phyloP scores from a whole-genome alignment of 148 eudicot species.

The Drosera capensis region DNA sequence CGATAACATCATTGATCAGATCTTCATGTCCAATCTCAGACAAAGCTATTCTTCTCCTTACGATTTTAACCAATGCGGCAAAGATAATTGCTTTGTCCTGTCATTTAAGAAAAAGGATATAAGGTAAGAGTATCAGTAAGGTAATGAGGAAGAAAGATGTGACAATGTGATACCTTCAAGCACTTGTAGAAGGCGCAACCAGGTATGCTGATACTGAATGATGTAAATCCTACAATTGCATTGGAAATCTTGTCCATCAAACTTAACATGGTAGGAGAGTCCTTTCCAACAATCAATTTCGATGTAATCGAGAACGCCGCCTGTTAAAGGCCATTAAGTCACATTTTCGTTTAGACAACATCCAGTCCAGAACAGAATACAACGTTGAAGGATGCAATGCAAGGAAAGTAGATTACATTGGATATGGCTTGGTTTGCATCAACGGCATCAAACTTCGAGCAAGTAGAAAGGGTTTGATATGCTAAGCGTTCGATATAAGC shows the following conservation, averaged over 20 bases:
- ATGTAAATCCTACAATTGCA: constrained; percentile 22
- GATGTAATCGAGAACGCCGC: too few species aligned
- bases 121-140: neutral
- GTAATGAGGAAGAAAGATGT: neutral
- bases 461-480: constrained; percentile 6
- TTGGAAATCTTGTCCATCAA: constrained; percentile 18
- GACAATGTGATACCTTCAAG: constrained; percentile 16
- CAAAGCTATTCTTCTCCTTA: constrained; percentile 9
- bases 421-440: constrained; percentile 16
- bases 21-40: constrained; percentile 10
- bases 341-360: too few species aligned
- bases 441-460: constrained; percentile 14
- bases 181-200: constrained; percentile 26
- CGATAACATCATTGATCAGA: constrained; percentile 21
- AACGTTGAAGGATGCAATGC: too few species aligned
- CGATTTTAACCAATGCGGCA: constrained; percentile 14
- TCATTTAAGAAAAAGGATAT: constrained; percentile 13
- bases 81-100: constrained; percentile 15
- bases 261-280: constrained; percentile 15
- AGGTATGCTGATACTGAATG: constrained; percentile 29
- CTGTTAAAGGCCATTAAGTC: too few species aligned
- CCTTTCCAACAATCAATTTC: constrained; percentile 24
- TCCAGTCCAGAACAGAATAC: too few species aligned
- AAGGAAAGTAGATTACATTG: constrained; percentile 8
- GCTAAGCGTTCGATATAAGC: constrained; percentile 16